Conservation (phyloP, 805 yeast species). For the Wickerhamomyces chaumierensis region DNA sequence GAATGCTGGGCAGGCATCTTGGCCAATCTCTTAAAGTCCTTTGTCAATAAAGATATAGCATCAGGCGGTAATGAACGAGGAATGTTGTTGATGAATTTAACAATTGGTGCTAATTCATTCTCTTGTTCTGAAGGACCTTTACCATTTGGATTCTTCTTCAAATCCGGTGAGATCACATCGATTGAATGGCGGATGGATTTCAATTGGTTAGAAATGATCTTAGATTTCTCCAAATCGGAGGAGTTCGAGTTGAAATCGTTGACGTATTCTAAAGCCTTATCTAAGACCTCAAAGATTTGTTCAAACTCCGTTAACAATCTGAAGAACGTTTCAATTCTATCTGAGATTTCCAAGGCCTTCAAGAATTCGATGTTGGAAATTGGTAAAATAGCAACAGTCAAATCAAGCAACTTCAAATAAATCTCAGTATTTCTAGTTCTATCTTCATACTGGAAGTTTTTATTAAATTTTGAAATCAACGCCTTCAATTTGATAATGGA, state of each 20-base stretch:
- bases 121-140: conserved; percentile 6
- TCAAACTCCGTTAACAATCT: conserved; percentile 24
- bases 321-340: conserved; percentile 24
- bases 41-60: conserved; percentile 27
- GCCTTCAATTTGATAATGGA: conserved; percentile 27
- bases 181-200: conserved; percentile 38
- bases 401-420: conserved; percentile 27
- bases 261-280: conserved; percentile 22
- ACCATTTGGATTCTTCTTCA: not conserved
- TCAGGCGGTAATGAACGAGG: conserved; percentile 25
- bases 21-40: conserved; percentile 45
- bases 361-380: conserved; percentile 33
- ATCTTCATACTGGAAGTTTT: conserved; percentile 11
- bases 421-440: conserved; percentile 11
- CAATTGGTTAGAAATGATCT: conserved; percentile 42
- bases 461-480: conserved; percentile 19
- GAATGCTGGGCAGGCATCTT: conserved; percentile 42
- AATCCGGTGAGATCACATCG: conserved; percentile 30
- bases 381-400: conserved; percentile 41
- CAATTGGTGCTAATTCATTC: conserved; percentile 26
- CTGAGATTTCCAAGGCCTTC: conserved; percentile 19
- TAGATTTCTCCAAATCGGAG: conserved; percentile 39
- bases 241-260: conserved; percentile 41
- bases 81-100: conserved; percentile 19
- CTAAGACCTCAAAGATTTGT: conserved; percentile 28